Evolutionary conservation across 345 rosid species (phyloP), one percentile per base, ranked within the genome.

Genomic region (Melaleuca alternifolia): DNA sequence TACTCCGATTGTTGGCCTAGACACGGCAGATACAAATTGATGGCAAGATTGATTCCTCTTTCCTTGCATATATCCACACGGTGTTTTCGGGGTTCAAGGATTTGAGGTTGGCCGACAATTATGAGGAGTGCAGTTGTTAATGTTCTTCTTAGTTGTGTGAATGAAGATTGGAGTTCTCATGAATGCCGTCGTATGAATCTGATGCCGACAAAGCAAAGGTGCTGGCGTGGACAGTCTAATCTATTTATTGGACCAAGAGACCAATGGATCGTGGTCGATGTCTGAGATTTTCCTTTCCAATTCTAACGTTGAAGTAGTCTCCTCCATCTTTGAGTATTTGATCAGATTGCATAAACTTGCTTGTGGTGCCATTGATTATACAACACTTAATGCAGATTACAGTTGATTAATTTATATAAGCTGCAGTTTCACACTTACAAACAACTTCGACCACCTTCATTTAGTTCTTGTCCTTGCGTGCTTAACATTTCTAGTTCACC

Each of bases 401-500:
- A 71, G 46, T 71, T 30, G 79, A 71, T 71, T 71, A 33, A 71
- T 71, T 0, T 33, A 18, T 46, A 33, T 10, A 65, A 18, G 33
- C 46, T 8, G 46, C 6, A 65, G 46, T 33, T 65, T 65, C 79
- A 71, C 79, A 71, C 79, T 71, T 18, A 20, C 3, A 1, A 65
- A 65, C 18, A 8, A 65, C 46, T 71, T 71, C 79, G 46, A 71
- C 79, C 79, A 71, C 79, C 48, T 65, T 65, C 48, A 18, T 24
- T 12, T 33, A 16, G 79, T 71, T 33, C 79, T 71, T 71, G 46
- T 71, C 24, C 79, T 71, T 71, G 79, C 48, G 33, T 33, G 20
- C 50, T 30, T 15, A 30, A 23, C 52, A 28, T 24, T 65, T 54
- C 89, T 93, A 93, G 88, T 95, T 95, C 85, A 91, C 93, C 46